Conservation (phyloP, 768 basidiomycete genomes). For the Tylopilus plumbeoviolaceoides region DNA sequence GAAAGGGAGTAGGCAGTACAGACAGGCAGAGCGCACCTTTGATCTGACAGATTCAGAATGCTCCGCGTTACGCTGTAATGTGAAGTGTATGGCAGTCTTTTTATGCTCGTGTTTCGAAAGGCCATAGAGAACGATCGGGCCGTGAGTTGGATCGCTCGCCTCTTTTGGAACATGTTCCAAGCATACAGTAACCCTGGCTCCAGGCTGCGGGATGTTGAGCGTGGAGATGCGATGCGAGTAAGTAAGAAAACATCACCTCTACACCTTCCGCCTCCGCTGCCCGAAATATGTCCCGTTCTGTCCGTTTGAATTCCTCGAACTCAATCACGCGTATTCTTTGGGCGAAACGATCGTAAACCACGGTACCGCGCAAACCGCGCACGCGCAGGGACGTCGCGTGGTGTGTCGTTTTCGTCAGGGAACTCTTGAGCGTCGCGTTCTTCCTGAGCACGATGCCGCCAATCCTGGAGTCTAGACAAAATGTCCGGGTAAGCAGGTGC, state of each 20-base stretch:
- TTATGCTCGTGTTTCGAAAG: conserved; percentile 96
- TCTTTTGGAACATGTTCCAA: conserved; percentile 72
- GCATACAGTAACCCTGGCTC: conserved; percentile 73
- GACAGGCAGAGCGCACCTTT: conserved; percentile 50
- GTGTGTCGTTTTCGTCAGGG: conserved; percentile 96
- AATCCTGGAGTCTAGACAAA: conserved; percentile 55
- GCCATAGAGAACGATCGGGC: conserved; percentile 69
- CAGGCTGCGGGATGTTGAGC: conserved; percentile 48
- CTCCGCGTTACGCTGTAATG: conserved; percentile 93
- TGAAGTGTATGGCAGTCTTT: conserved; percentile 86
- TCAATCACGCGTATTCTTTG: conserved; percentile 88
- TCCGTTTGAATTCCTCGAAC: conserved; percentile 91
- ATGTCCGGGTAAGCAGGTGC: background rate
- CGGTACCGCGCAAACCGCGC: conserved; percentile 89
- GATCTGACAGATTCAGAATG: conserved; percentile 85
- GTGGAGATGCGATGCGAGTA: too few relatives aligned
- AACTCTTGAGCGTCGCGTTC: conserved; percentile 83
- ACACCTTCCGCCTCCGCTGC: conserved; percentile 66
- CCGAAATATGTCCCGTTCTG: conserved; percentile 66
- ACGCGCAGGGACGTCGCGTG: conserved; percentile 73
- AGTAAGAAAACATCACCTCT: conserved; percentile 47
- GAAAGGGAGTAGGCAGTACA: background rate
- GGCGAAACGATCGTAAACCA: conserved; percentile 90
- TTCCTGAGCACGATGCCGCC: conserved; percentile 67
- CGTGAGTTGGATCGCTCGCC: conserved; percentile 34